Conservation (phyloP, 2,329 filamentous ascomycete genomes). For the Graphilbum fragrans region DNA sequence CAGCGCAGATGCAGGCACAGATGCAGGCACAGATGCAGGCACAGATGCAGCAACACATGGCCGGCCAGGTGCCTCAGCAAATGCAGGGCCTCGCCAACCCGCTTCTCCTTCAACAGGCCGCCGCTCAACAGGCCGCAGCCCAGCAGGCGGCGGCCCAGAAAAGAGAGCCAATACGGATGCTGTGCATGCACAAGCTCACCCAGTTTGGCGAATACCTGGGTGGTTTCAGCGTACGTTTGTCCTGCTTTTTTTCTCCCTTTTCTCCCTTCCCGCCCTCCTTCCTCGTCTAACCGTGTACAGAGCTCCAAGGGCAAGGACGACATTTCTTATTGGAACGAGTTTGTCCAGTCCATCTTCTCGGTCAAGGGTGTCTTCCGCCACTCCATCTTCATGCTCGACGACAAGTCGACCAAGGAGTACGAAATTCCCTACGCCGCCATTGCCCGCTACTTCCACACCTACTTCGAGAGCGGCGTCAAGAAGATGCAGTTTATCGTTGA, state of each 20-base stretch:
- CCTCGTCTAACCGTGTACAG: slow-evolving; percentile 18
- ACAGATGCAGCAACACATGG: slow-evolving; percentile 7
- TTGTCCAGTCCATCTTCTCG: slow-evolving; percentile 75
- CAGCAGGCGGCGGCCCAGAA: slow-evolving; percentile 26
- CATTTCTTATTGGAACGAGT: slow-evolving; percentile 64
- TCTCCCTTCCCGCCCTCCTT: background rate
- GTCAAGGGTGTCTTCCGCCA: slow-evolving; percentile 65
- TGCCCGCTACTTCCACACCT: slow-evolving; percentile 78
- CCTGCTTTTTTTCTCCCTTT: background rate
- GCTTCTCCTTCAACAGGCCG: slow-evolving; percentile 8
- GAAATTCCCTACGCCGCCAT: slow-evolving; percentile 75
- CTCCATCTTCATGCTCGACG: slow-evolving; percentile 46
- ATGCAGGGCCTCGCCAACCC: slow-evolving; percentile 27
- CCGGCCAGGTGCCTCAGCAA: slow-evolving; percentile 15
- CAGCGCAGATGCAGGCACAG: slow-evolving; percentile 31
- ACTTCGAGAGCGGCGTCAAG: slow-evolving; percentile 76
- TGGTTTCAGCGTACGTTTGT: slow-evolving; percentile 36
- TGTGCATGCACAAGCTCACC: slow-evolving; percentile 47
- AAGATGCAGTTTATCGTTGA: slow-evolving; percentile 81
- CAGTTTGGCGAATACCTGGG: slow-evolving; percentile 52
- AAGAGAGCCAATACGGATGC: slow-evolving; percentile 39
- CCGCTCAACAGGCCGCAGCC: too few species aligned
- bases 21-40: slow-evolving; percentile 27
- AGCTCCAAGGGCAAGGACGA: slow-evolving; percentile 52
- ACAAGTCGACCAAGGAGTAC: slow-evolving; percentile 61